Base-by-base conservation (phyloP, 495 filamentous ascomycete species). In the Schizothecium vesticola region DNA sequence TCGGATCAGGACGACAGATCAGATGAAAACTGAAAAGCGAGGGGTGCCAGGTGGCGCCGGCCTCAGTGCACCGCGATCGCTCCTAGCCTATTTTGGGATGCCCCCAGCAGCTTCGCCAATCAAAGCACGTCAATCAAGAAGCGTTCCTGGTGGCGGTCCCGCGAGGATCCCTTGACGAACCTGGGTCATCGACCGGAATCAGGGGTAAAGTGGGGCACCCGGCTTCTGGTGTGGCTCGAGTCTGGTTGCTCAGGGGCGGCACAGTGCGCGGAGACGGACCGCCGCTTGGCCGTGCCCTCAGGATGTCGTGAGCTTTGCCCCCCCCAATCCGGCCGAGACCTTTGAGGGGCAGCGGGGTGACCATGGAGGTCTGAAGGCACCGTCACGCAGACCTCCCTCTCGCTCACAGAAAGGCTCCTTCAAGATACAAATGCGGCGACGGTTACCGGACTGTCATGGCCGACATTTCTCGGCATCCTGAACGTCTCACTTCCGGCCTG, bases 161-260 rank as follows among this genome's bases (percentile, higher is more conserved):
- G 61, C 23, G 55, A 65, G 25, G 33, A 65, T 62, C 61, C 69
- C 43, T 71, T 71, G 69, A 66, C 25, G 11, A 25, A 59, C 66
- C 66, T 59, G 61, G 66, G 19, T 51, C 23, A 33, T 61, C 65
- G 57, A 55, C 61, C 59, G 31, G 28, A 33, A 62, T 63, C 70
- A 71, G 70, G 70, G 70, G 70, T 71, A 71, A 71, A 68, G 66
- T 71, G 70, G 70, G 63, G 69, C 62, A 24, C 31, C 60, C 31
- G 60, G 55, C 22, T 24, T 31, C 63, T 65, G 43, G 43, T 51
- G 43, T 31, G 63, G 55, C 26, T 24, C 51, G 26, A 25, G 24
- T 58, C 12, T 56, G 63, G 63, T 23, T 29, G 23, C 56, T 66
- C 65, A 66, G 57, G 65, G 65, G 65, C 12, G 31, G 23, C 65